Base-by-base conservation (phyloP, 768 basidiomycete genomes). In the Boletus sp. region DNA sequence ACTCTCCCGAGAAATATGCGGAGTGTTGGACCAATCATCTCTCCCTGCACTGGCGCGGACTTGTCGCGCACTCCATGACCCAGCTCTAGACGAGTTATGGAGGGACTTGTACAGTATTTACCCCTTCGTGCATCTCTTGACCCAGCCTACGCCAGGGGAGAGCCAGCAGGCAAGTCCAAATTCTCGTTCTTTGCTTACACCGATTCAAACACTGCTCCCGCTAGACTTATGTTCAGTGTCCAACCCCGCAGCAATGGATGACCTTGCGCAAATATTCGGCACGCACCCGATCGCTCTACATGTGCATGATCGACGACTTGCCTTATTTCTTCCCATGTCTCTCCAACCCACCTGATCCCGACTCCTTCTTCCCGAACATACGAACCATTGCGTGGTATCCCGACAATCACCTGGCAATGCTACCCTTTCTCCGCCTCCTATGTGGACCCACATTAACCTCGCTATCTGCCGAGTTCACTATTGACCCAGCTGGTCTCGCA, bases 11-110 rank as follows among this genome's bases (percentile, higher is more conserved):
- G 64, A 68, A 53, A 60, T 67, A 29, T 68, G 64, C 48, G 56
- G 24, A 9, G 7, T 5, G 28, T 15, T 54, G 44, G 61, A 59
- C 33, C 42, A 55, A 3, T 24, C 57, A 7, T 64, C 61, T 11
- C 68, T 69, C 33, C 42, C 70, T 12, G 51, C 59, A 1, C 36
- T 71, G 0, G 68, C 67, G 4, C 60, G 63, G 4, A 65, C 70
- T n/a, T 69, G 68, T 49, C 63, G 40, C 35, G 57, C 60, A 4
- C 55, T 69, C 47, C 52, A 51, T 6, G 60, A 67, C 37, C 60
- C 59, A 33, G 68, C 70, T 39, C 51, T 69, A 4, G 67, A 70
- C 42, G 63, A 64, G 37, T 20, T 71, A 2, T 69, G 68, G 70
- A 52, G 50, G 35, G 51, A 63, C 30, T 24, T 70, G 42, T 71